Evolutionary conservation across 768 basidiomycete species (phyloP).

Genomic region (Termitomyces sp.): DNA sequence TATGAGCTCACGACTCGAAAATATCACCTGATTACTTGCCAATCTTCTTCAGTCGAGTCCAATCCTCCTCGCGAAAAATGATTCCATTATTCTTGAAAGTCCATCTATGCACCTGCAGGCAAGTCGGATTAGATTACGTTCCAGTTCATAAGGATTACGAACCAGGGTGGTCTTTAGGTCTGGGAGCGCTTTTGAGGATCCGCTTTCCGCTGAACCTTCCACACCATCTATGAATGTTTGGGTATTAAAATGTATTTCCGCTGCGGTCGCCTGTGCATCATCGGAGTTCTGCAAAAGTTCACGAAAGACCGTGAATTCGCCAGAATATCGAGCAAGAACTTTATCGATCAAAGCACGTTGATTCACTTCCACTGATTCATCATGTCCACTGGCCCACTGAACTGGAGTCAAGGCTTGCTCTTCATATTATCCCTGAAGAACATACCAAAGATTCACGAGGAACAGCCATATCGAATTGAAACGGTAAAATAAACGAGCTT

Average conservation of each 20-base stretch:
- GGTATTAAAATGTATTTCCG: conserved; percentile 80
- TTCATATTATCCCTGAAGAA: neutral
- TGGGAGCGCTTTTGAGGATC: conserved; percentile 30
- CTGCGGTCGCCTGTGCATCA: conserved; percentile 72
- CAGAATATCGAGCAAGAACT: conserved; percentile 91
- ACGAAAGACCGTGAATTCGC: conserved; percentile 80
- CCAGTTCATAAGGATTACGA: conserved; percentile 14
- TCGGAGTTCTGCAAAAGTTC: conserved; percentile 96
- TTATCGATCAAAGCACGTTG: conserved; percentile 97
- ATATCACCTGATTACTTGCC: conserved; percentile 32
- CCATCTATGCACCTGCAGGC: conserved; percentile 67
- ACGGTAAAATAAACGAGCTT: neutral
- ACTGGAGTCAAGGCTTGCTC: neutral
- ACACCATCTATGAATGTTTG: conserved; percentile 35
- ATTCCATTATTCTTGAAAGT: conserved; percentile 86
- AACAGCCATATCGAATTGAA: conserved; percentile 12
- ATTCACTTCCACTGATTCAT: conserved; percentile 87
- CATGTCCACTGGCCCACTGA: conserved; percentile 56
- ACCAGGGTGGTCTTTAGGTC: conserved; percentile 62
- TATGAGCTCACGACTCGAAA: neutral
- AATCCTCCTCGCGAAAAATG: conserved; percentile 78
- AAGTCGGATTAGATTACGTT: neutral
- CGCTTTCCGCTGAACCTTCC: conserved; percentile 9
- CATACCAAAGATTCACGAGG: conserved; percentile 23
- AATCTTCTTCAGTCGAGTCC: conserved; percentile 87